Conservation (phyloP, 192 early-diverging fungal genomes). For the Coemansia sp. region DNA sequence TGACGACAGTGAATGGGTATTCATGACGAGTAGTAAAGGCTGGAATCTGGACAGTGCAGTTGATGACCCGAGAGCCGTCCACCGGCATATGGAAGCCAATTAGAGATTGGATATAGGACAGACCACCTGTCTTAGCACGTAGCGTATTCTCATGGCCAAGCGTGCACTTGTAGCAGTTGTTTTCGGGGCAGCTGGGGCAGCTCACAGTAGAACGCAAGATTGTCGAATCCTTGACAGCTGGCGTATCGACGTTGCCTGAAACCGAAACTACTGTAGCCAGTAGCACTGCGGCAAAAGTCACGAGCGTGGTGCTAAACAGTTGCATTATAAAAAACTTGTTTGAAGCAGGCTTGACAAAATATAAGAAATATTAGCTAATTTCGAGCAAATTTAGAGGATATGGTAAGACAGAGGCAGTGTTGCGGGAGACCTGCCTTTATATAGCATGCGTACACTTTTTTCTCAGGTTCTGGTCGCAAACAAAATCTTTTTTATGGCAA, state of each 20-base stretch:
- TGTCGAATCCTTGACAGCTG: conserved; percentile 51
- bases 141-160: conserved; percentile 33
- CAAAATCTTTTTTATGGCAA: background rate
- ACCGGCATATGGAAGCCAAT: conserved; percentile 42
- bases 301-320: background rate
- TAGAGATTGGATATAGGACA: conserved; percentile 26
- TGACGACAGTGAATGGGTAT: conserved; percentile 15
- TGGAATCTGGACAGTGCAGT: conserved; percentile 41
- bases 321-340: background rate
- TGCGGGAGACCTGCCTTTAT: background rate
- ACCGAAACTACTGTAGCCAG: background rate
- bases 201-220: conserved; percentile 42
- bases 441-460: background rate
- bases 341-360: background rate
- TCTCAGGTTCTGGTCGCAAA: background rate
- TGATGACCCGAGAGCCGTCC: conserved; percentile 14
- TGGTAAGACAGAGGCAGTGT: background rate
- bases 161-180: conserved; percentile 52
- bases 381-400: background rate
- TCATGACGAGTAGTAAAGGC: conserved; percentile 28
- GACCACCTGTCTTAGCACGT: conserved; percentile 31
- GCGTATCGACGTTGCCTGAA: conserved; percentile 1
- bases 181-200: conserved; percentile 43
- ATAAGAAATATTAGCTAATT: background rate
- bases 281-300: conserved; percentile 2